phyloP scores from a whole-genome alignment of 2,329 filamentous ascomycete genomes.

The Pyrenochaeta sp. region DNA sequence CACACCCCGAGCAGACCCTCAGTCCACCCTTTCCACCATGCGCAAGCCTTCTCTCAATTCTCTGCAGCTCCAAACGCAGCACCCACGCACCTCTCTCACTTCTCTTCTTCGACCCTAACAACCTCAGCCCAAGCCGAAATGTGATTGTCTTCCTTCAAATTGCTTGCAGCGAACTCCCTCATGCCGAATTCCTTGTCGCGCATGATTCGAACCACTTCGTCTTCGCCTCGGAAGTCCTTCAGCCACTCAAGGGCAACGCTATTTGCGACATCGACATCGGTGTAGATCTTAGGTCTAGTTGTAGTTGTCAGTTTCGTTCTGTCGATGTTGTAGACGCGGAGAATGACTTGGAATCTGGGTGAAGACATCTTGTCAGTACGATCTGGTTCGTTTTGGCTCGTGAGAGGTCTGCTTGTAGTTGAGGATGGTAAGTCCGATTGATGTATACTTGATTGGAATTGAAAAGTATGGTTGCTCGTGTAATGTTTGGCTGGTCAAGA shows the following conservation, averaged over 20 bases:
- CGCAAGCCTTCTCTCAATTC: not conserved
- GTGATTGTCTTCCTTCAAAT: not conserved
- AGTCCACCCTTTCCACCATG: not conserved
- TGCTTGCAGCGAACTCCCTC: not conserved
- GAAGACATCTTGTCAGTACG: constrained; percentile 1
- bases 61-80: not conserved
- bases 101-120: not conserved
- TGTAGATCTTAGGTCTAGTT: not conserved
- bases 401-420: too few relatives aligned
- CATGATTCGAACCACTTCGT: not conserved
- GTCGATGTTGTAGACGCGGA: constrained; percentile 1
- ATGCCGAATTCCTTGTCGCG: not conserved
- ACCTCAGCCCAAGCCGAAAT: not conserved
- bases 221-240: not conserved
- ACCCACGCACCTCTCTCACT: not conserved
- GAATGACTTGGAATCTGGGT: not conserved
- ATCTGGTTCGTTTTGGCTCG: not conserved
- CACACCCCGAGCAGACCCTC: not conserved
- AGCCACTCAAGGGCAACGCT: not conserved
- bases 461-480: too few relatives aligned
- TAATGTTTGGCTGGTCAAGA: too few relatives aligned
- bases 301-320: not conserved
- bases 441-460: too few relatives aligned
- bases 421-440: too few relatives aligned
- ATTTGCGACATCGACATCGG: not conserved